Evolutionary conservation across 2,329 filamentous ascomycete genomes (phyloP), one percentile per base, ranked within the genome.

Genomic region (Chaetothyriales sp.): DNA sequence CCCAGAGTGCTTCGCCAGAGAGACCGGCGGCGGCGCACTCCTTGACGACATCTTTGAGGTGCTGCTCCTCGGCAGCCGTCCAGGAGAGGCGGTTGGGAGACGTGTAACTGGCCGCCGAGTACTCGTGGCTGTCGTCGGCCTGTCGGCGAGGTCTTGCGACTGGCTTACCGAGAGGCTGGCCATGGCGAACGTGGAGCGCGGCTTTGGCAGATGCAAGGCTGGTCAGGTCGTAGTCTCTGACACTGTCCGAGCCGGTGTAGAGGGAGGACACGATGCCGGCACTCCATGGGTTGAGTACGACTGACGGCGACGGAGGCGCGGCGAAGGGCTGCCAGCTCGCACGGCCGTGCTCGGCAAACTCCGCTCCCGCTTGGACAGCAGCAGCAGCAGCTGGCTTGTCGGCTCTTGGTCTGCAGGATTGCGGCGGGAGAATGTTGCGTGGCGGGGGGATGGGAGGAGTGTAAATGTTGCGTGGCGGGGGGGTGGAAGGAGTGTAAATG

Each of bases 1-100:
- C 25, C 50, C 50, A 51, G 18, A 37, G 44, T 8, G 50, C 29
- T 8, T 51, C 28, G 7, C 50, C 50, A 22, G 33, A 22, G 25
- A 40, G 44, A 29, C 50, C 50, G 8, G 48, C 45, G 4, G 20
- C 43, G 18, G 20, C 28, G 20, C 33, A 25, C 22, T 43, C 51
- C 37, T 43, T 37, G 18, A 52, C 51, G 3, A 44, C 47, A 5
- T 22, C 19, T 13, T 43, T 44, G 37, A 50, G 33, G 29, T 28
- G 13, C 18, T 19, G 15, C 5, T 44, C 47, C 33, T 50, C 51
- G 2, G n/a, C 22, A n/a, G 22, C 33, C 5, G 43, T 51, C 28
- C 47, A 50, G 29, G 51, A 33, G 9, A 18, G 15, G n/a, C 37
- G 19, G 18, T 47, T 48, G 18, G 44, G 44, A 22, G 29, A 28